Base-by-base conservation (phyloP, 148 eudicot species). In the Cornus kousa region DNA sequence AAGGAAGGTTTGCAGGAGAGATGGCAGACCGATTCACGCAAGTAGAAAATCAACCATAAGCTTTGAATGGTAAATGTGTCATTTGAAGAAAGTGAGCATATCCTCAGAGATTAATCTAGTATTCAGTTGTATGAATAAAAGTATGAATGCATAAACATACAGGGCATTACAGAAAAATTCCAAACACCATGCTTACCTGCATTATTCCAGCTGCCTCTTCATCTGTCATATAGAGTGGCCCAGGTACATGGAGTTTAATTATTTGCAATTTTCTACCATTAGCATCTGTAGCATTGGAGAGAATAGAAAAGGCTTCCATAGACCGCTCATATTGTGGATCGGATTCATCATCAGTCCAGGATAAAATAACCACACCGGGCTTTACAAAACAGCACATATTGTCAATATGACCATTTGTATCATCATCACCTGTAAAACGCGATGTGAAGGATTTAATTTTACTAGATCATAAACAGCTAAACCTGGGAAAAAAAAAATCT, bases 321-420 rank as follows among this genome's bases (percentile, higher is more conserved):
- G 95, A 83, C 67, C 97, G 88, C 79, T 96, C 95, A 70, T 89
- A 92, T 64, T 93, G 97, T 23, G 95, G 94, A 80, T 96, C 98
- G 32, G 92, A 88, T 76, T 87, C 83, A 82, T 96, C 93, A 82
- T 96, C 92, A 5, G 99, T 96, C 99, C 99, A 96, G 69, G 97
- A 83, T 77, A 96, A 84, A 24, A 94, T 66, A 78, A 92, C 93
- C 46, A 94, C 90, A 59, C 97, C 99, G 74, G 98, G 98, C 86
- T 86, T 96, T 31, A 40, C 95, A 81, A 96, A 96, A 83, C 99
- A 96, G 87, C 95, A 88, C 90, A 96, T 87, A 78, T 89, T 96
- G 82, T 96, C 99, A 39, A 96, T 79, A 81, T 96, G 99, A 65
- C 99, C 99, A 84, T 96, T 91, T 7, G 99, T 96, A 84, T 96